A percentile compares a stretch with the other conserved stretches of the same genome.
phyloP scores from a whole-genome alignment of 1,284 basidiomycete genomes.

The Leucocoprinus gongylophorus region DNA sequence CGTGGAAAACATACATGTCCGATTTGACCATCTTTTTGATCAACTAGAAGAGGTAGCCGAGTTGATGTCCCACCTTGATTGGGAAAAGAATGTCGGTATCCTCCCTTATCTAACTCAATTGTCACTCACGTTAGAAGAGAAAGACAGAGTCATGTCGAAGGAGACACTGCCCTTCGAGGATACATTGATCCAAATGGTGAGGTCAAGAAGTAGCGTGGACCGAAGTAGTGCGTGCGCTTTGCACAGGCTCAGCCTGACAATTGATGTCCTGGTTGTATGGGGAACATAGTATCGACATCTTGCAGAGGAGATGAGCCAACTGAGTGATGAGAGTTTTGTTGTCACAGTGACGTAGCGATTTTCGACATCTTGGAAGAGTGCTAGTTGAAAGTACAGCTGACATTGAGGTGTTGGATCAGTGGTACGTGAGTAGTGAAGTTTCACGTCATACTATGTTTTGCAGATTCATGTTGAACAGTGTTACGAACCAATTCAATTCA shows the following conservation, averaged over 20 bases:
- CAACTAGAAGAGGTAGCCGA: neutral
- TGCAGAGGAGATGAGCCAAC: no score
- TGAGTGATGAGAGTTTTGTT: no score
- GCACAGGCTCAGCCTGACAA: neutral
- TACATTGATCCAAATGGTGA: neutral
- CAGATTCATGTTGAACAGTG: no score
- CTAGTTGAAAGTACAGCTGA: no score
- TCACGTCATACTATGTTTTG: no score
- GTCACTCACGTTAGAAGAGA: neutral
- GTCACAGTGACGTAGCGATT: no score
- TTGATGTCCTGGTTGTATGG: neutral
- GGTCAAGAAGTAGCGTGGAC: neutral
- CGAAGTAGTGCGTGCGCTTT: neutral
- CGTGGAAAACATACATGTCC: neutral
- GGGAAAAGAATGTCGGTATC: neutral
- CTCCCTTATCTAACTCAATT: neutral
- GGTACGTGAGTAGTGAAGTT: no score
- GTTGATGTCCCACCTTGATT: neutral
- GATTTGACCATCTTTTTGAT: neutral
- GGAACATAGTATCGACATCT: neutral
- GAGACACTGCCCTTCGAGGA: constrained; percentile 1
- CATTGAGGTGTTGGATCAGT: no score
- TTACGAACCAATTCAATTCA: no score
- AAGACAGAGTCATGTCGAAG: constrained; percentile 3
- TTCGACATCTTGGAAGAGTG: no score